Evolutionary conservation across 2,329 filamentous ascomycete species (phyloP), one percentile per base, ranked within the genome.

Genomic region (Zelopaecilomyces penicillatus): DNA sequence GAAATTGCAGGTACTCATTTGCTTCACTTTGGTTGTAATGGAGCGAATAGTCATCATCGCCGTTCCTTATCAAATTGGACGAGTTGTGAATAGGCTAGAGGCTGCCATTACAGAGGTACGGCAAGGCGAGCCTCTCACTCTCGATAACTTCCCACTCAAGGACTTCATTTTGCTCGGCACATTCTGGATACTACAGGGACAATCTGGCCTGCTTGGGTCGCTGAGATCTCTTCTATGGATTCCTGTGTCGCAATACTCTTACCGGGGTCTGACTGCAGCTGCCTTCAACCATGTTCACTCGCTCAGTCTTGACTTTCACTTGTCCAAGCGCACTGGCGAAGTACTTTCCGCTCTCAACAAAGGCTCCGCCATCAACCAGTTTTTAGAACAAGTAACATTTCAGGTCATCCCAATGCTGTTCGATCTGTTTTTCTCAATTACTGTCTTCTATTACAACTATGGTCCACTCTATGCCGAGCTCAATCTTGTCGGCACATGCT

Each of bases 231-330:
- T 88, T 32, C 72, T 98, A 31, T 98, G 93, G 93, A 93, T 98
- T 41, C 91, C 93, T 0, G 89, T 98, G 46, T 88, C 90, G 32
- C 93, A 98, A 63, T 95, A 97, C 64, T 95, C 91, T 0, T 98
- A 96, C 66, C 84, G 88, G 58, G 88, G 93, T 52, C 75, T 98
- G 47, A 95, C 90, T 5, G 93, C 93, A 2, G 90, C 93, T 11
- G 88, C 91, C 8, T 98, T 98, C 61, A 91, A 97, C 67, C 93
- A 98, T 62, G 93, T 98, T 26, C 93, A 98, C 65, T 84, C 85
- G 41, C 80, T 98, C 31, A 96, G 90, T 63, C 75, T 97, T 52
- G 93, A 97, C 62, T 98, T 98, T 59, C 93, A 98, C 61, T 77
- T 97, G 3, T 89, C 88, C 42, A 98, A 98, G 68, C 87, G 91